Percentiles rank a stretch among this genome's conserved stretches.
Evolutionary conservation across 331 rosid genomes (phyloP).

Genomic region (Quercus lobata): DNA sequence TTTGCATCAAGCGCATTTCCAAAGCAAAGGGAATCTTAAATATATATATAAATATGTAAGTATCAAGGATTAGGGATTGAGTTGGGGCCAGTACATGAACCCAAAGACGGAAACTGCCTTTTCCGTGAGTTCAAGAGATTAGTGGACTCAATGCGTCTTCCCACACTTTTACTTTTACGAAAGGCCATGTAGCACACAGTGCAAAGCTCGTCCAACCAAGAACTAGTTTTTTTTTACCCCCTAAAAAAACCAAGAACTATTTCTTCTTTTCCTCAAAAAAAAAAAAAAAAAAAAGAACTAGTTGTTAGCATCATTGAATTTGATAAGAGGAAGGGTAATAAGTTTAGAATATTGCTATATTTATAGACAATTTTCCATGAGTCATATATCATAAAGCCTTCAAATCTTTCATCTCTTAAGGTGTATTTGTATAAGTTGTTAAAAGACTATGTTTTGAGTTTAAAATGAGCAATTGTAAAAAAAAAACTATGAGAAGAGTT

Average conservation of each 20-base stretch:
- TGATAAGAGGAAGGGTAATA: too few relatives aligned
- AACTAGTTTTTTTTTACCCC: too few relatives aligned
- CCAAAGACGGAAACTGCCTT: constrained; percentile 29
- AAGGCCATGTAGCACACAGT: neutral
- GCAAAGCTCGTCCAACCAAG: neutral
- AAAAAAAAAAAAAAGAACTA: too few relatives aligned
- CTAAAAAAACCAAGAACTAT: too few relatives aligned
- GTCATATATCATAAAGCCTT: too few relatives aligned
- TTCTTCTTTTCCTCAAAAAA: too few relatives aligned
- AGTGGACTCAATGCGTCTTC: constrained; percentile 21
- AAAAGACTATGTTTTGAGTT: too few relatives aligned
- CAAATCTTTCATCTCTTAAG: neutral
- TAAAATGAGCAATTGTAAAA: neutral
- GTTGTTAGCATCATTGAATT: too few relatives aligned
- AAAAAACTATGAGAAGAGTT: too few relatives aligned
- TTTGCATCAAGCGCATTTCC: constrained; percentile 12
- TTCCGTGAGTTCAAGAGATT: neutral
- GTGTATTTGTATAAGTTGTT: too few relatives aligned
- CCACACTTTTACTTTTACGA: neutral
- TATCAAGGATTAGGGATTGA: neutral
- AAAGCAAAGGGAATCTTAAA: constrained; percentile 15
- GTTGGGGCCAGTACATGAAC: constrained; percentile 10
- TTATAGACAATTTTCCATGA: too few relatives aligned
- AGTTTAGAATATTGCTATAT: too few relatives aligned
- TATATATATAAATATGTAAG: neutral